Percentiles rank a stretch among this genome's conserved stretches.
phyloP scores from a whole-genome alignment of 805 yeast genomes.

The Yamadazyma insecticola region DNA sequence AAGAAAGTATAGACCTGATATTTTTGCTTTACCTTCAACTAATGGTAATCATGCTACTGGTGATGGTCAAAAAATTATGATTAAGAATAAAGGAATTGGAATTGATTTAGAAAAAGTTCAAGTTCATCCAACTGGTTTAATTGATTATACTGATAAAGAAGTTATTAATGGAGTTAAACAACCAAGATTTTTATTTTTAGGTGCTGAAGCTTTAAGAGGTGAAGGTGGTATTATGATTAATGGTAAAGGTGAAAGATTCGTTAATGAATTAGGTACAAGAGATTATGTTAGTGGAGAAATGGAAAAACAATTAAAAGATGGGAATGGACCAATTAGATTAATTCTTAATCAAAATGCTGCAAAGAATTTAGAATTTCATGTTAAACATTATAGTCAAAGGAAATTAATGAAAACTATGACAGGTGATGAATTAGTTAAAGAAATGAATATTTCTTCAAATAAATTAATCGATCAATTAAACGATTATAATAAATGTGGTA shows the following conservation, averaged over 20 bases:
- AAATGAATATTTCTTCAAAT: slow-evolving; percentile 23
- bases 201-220: slow-evolving; percentile 64
- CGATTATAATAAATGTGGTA: slow-evolving; percentile 39
- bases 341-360: slow-evolving; percentile 47
- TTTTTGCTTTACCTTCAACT: slow-evolving; percentile 52
- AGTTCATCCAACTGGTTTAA: slow-evolving; percentile 65
- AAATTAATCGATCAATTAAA: slow-evolving; percentile 29
- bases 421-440: slow-evolving; percentile 40
- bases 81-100: slow-evolving; percentile 49
- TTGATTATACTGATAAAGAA: slow-evolving; percentile 45
- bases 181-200: slow-evolving; percentile 53
- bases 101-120: slow-evolving; percentile 63
- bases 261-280: slow-evolving; percentile 56
- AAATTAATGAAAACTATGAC: slow-evolving; percentile 47
- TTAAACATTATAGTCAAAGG: slow-evolving; percentile 53
- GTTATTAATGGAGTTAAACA: slow-evolving; percentile 29
- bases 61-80: slow-evolving; percentile 55
- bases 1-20: slow-evolving; percentile 54
- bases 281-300: slow-evolving; percentile 59
- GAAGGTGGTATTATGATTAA: slow-evolving; percentile 61
- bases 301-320: slow-evolving; percentile 36
- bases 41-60: slow-evolving; percentile 62
- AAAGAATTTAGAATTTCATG: slow-evolving; percentile 42
- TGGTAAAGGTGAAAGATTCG: slow-evolving; percentile 49
- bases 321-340: slow-evolving; percentile 46